Conservation (phyloP, 257 asterid genomes). For the Scutellaria minor region DNA sequence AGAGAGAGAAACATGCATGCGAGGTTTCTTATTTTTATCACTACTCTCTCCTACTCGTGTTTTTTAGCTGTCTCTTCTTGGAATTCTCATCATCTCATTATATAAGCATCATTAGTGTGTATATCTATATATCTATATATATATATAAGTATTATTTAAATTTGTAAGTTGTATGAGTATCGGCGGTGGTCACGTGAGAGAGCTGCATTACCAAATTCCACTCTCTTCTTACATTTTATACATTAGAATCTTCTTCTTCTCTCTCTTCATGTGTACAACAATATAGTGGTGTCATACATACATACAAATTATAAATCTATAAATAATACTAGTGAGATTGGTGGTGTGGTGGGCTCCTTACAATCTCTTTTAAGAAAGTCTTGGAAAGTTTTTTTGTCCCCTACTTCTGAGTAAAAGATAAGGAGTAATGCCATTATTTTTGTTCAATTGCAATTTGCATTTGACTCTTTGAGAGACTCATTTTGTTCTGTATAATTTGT, state of each 20-base stretch:
- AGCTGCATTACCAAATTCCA: conserved; percentile 42
- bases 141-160: not conserved
- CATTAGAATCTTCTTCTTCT: conserved; percentile 73
- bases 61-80: conserved; percentile 85
- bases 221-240: conserved; percentile 32
- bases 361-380: conserved; percentile 23
- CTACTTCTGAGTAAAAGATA: not conserved
- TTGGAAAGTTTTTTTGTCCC: not conserved
- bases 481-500: too few relatives aligned
- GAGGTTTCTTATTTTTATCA: too few relatives aligned
- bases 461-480: not conserved
- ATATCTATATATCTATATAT: not conserved
- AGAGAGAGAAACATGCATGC: not conserved
- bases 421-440: not conserved
- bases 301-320: conserved; percentile 1
- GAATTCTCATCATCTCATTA: conserved; percentile 48
- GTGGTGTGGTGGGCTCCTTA: conserved; percentile 38
- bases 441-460: not conserved
- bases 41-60: conserved; percentile 33
- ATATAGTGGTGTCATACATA: not conserved
- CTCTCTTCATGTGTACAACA: too few relatives aligned
- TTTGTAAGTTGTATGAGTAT: conserved; percentile 20
- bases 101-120: conserved; percentile 43
- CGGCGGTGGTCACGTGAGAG: conserved; percentile 85
- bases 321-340: not conserved